Conservation (phyloP, 345 rosid species). For the Erodium maritimum region DNA sequence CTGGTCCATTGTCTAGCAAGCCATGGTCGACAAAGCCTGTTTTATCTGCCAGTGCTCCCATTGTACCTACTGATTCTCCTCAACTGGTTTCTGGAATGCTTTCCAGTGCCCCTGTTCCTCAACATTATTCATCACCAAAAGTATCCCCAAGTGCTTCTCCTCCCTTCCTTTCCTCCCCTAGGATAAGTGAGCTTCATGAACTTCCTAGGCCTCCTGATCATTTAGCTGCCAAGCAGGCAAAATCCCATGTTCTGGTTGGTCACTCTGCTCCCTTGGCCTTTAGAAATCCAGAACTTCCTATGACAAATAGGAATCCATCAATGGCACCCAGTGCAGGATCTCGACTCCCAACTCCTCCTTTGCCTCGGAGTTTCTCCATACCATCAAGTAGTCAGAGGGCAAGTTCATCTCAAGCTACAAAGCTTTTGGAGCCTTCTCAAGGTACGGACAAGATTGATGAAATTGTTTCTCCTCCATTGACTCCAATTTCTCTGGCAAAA, state of each 20-base stretch:
- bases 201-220: conserved; percentile 86
- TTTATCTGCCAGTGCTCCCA: conserved; percentile 37
- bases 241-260: conserved; percentile 40
- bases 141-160: conserved; percentile 79
- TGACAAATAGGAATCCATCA: conserved; percentile 25
- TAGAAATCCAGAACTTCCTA: conserved; percentile 48
- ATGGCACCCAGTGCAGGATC: conserved; percentile 37
- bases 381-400: conserved; percentile 77
- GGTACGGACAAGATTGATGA: conserved; percentile 27
- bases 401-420: conserved; percentile 30
- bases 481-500: conserved; percentile 51
- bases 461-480: conserved; percentile 63
- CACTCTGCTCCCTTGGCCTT: conserved; percentile 75
- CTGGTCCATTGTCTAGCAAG: conserved; percentile 60
- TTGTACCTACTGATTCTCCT: conserved; percentile 28
- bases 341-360: conserved; percentile 76
- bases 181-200: conserved; percentile 73
- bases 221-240: conserved; percentile 37
- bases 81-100: conserved; percentile 34
- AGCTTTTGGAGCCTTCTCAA: conserved; percentile 29
- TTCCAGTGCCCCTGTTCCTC: conserved; percentile 35
- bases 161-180: conserved; percentile 67
- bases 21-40: conserved; percentile 36
- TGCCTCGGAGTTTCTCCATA: conserved; percentile 71
- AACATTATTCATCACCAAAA: conserved; percentile 48